Evolutionary conservation across 345 rosid genomes (phyloP), one percentile per base, ranked within the genome.

Genomic region (Brassica carinata): DNA sequence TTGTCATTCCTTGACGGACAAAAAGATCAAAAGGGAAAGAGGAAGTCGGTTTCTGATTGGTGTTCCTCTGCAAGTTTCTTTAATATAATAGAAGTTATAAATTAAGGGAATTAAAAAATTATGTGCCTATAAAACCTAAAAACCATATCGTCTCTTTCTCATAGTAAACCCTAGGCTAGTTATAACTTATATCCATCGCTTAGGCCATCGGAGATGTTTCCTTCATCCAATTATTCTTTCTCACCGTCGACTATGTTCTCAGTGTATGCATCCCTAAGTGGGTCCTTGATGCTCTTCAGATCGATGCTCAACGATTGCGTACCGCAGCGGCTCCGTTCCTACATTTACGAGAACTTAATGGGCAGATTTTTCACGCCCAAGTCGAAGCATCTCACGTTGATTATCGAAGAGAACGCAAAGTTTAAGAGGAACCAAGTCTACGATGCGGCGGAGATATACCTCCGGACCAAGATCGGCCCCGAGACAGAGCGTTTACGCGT

Each of bases 361-460:
- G 64, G 61, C 19, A 63, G 69, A 10, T 36, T 79, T 30, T 77
- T 82, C 67, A 65, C 82, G 40, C 83, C 82, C 0, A 78, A 51
- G 23, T 76, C 85, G 5, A 61, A 45, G 10, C n/a, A 77, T 53
- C 72, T 79, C 17, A 86, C 84, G 0, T 31, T 87, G 2, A 27
- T 84, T 29, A 58, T 87, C 43, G 86, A 87, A 23, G 85, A 87
- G 67, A 1, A 1, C 40, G 67, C 45, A 23, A 84, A 85, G 14
- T 17, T 57, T 1, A 53, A 81, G 2, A 26, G 69, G 13, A 87
- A 89, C 62, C 82, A 85, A 48, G 81, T 86, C 11, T 86, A 59
- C 59, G 85, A 79, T 11, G 89, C 90, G 15, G 85, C 87, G n/a
- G 89, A 83, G 77, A 33, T 71, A 51, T 89, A 87, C 13, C 86